Evolutionary conservation across 2,329 filamentous ascomycete genomes (phyloP).

Genomic region (Penicillium sp.): DNA sequence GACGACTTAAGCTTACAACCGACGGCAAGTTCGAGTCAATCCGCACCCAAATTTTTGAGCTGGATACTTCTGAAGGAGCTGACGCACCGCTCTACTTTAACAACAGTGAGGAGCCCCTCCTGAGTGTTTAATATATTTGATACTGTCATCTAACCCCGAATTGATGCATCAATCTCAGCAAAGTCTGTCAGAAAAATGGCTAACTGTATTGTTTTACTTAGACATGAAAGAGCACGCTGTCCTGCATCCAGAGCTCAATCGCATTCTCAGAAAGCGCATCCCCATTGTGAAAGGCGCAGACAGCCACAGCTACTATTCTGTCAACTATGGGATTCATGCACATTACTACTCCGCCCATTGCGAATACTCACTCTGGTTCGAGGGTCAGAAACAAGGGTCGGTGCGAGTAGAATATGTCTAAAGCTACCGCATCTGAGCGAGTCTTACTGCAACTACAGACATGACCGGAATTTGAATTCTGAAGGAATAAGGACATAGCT

Average conservation of each 20-base stretch:
- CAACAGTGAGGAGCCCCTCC: too few relatives aligned
- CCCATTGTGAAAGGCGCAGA: constrained; percentile 12
- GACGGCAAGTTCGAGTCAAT: constrained; percentile 5
- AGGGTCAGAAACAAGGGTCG: constrained; percentile 16
- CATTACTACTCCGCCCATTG: constrained; percentile 21
- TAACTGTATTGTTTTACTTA: too few relatives aligned
- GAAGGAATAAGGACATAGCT: too few relatives aligned
- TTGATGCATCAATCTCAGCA: too few relatives aligned
- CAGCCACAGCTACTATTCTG: constrained; percentile 9
- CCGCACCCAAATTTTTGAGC: constrained; percentile 2
- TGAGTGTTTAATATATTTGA: too few relatives aligned
- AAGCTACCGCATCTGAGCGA: neutral
- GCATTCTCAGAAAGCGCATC: constrained; percentile 9
- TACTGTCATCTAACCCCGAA: too few relatives aligned
- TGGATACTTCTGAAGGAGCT: too few relatives aligned
- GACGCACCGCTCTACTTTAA: too few relatives aligned
- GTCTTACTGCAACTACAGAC: neutral
- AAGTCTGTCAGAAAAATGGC: too few relatives aligned
- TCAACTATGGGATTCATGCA: constrained; percentile 19
- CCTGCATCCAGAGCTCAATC: constrained; percentile 14
- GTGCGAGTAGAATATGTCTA: constrained; percentile 22
- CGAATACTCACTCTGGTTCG: constrained; percentile 23
- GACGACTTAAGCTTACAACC: neutral
- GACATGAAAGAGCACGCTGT: constrained; percentile 19
- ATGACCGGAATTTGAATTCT: neutral